Evolutionary conservation across 352 stramenopile genomes (phyloP), one percentile per base, ranked within the genome.

Genomic region (Peronospora tabacina): DNA sequence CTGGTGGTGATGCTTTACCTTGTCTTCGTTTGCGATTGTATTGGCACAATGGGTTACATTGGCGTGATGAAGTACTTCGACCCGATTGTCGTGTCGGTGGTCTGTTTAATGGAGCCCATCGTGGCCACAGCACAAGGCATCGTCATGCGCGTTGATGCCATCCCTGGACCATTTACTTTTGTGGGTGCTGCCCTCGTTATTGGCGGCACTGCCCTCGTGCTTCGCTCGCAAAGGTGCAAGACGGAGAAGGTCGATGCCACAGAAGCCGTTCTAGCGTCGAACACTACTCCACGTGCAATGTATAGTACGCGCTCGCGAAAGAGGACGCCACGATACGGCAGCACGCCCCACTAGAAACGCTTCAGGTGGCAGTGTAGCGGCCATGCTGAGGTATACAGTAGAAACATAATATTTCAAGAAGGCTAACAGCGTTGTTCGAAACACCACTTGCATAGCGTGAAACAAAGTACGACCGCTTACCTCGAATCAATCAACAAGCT

Each of bases 51-150:
- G 64, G 86, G 86, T 11, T 96, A 93, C 68, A 80, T 96, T 56
- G 86, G 73, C 33, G 83, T 94, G 35, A 89, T 96, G 77, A 95
- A 96, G 53, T 95, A 96, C 66, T 96, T 96, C 55, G 85, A 95
- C 53, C 76, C 85, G 17, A 89, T 96, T 43, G 82, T 95, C 11
- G 69, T 95, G 36, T 85, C 82, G 20, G 87, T 93, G 40, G 81
- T 95, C 20, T 91, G 79, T 44, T 57, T 95, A 13, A 63, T 95
- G 43, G 85, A 96, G 66, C 86, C 86, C 6, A 85, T 95, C 40
- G 63, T 90, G n/a, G 87, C 77, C 2, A 85, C 77, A 10, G 66
- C 68, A 5, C 79, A 95, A 43, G 87, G 83, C 32, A 79, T 89
- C 26, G 56, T 71, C 24, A 72, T 75, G 44, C 79, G 81, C 11